Conservation (phyloP, 73 alveolate genomes). For the Tetrahymena elliotti region DNA sequence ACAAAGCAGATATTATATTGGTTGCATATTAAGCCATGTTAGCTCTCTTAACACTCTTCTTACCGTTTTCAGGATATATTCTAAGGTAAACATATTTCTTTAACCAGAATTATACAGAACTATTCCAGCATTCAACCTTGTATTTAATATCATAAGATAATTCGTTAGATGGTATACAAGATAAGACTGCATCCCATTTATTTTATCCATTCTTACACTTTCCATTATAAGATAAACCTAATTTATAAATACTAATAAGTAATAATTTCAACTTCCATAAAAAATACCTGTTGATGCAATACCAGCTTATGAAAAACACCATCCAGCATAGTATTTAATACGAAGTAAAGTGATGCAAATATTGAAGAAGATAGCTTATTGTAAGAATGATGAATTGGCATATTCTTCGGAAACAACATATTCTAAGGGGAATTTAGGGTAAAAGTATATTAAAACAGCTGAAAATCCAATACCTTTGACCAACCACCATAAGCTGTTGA, state of each 20-base stretch:
- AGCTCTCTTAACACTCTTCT: constrained; percentile 34
- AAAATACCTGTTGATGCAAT: constrained; percentile 24
- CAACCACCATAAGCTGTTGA: constrained; percentile 42
- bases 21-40: constrained; percentile 52
- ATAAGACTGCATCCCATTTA: constrained; percentile 10
- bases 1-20: constrained; percentile 80
- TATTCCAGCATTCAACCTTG: constrained; percentile 80
- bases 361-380: constrained; percentile 50
- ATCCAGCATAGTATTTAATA: constrained; percentile 40
- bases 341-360: constrained; percentile 48
- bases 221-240: constrained; percentile 73
- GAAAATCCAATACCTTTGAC: constrained; percentile 42
- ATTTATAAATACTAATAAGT: neutral
- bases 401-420: constrained; percentile 60
- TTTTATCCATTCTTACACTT: constrained; percentile 35
- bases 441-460: constrained; percentile 40
- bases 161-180: constrained; percentile 17
- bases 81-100: constrained; percentile 74
- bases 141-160: constrained; percentile 39
- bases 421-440: constrained; percentile 44
- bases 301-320: constrained; percentile 28
- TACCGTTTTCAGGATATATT: constrained; percentile 40
- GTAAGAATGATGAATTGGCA: constrained; percentile 20
- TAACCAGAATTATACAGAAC: constrained; percentile 75
- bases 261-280: no score